These are phyloP conservation scores for Barbarea vulgaris DNA, from an alignment of 345 rosid species.

Conservation along the genomic window DNA sequence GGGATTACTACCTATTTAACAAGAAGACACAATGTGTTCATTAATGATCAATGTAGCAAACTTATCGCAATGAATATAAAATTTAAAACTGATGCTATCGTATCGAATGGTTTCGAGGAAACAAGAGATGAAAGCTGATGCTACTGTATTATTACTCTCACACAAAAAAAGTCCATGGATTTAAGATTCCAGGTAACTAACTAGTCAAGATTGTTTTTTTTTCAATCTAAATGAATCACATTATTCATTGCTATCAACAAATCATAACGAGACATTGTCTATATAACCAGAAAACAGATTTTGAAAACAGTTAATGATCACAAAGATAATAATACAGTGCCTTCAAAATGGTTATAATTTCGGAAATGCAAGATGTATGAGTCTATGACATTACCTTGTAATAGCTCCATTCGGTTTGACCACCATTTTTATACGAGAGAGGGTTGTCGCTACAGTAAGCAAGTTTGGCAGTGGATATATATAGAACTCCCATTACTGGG, in stretches of 20 bases:
- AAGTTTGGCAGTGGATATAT: conserved; percentile 68
- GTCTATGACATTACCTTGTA: conserved; percentile 56
- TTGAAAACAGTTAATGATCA: not conserved
- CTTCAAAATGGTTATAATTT: not conserved
- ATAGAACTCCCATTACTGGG: conserved; percentile 79
- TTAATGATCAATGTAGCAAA: not conserved
- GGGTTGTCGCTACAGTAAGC: conserved; percentile 78
- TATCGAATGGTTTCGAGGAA: not conserved
- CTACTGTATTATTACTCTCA: not conserved
- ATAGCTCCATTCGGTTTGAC: conserved; percentile 74
- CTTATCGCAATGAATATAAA: too few species aligned
- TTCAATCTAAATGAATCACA: conserved; percentile 1
- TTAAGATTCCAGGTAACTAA: not conserved
- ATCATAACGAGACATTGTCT: not conserved
- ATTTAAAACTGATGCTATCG: not conserved
- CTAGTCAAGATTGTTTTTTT: not conserved
- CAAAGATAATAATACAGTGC: not conserved
- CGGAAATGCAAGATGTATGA: conserved; percentile 7
- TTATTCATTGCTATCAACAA: not conserved
- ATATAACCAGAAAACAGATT: not conserved
- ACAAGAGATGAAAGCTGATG: not conserved
- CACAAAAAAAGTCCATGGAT: not conserved
- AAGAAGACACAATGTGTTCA: conserved; percentile 23
- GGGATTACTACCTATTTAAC: conserved; percentile 63
- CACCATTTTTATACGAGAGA: conserved; percentile 63